These are phyloP conservation scores for Trichosporon sp. DNA, from an alignment of 1,284 basidiomycete genomes.

Conservation along the genomic window DNA sequence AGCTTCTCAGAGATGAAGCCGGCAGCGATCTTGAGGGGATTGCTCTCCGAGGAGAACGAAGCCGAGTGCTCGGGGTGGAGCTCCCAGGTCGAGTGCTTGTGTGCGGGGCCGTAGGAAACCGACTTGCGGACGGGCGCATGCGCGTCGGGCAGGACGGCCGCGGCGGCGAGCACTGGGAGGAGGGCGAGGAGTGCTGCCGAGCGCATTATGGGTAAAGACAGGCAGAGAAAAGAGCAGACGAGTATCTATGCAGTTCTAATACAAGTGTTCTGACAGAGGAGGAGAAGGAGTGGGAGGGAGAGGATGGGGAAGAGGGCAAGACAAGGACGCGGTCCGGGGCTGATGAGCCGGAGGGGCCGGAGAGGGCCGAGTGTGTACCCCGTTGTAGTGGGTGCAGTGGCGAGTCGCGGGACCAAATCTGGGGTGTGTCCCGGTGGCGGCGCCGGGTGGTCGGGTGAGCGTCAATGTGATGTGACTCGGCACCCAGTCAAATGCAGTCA, in stretches of 20 bases:
- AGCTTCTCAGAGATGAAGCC: constrained; percentile 41
- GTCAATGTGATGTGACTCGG: background rate
- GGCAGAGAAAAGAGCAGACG: constrained; percentile 17
- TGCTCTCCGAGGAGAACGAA: constrained; percentile 25
- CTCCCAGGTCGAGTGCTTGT: constrained; percentile 70
- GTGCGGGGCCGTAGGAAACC: constrained; percentile 74
- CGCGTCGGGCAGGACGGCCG: constrained; percentile 23
- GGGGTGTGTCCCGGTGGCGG: background rate
- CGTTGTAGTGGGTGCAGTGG: constrained; percentile 1
- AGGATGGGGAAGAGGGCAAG: background rate
- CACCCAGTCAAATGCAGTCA: background rate
- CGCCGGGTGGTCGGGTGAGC: background rate
- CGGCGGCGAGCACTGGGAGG: constrained; percentile 51
- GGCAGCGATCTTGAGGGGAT: constrained; percentile 40
- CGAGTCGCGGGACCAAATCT: constrained; percentile 16
- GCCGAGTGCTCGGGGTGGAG: constrained; percentile 58
- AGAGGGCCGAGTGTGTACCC: constrained; percentile 14
- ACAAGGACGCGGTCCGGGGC: background rate
- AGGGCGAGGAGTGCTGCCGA: constrained; percentile 52
- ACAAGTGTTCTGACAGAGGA: background rate
- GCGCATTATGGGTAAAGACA: constrained; percentile 41
- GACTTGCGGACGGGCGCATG: constrained; percentile 65
- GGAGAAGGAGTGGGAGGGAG: constrained; percentile 3
- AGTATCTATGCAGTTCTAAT: constrained; percentile 18
- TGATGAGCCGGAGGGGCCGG: constrained; percentile 12